Percentiles rank a stretch among this genome's conserved stretches.
Conservation (phyloP, 2,329 filamentous ascomycete genomes). For the Colletotrichum sidae region DNA sequence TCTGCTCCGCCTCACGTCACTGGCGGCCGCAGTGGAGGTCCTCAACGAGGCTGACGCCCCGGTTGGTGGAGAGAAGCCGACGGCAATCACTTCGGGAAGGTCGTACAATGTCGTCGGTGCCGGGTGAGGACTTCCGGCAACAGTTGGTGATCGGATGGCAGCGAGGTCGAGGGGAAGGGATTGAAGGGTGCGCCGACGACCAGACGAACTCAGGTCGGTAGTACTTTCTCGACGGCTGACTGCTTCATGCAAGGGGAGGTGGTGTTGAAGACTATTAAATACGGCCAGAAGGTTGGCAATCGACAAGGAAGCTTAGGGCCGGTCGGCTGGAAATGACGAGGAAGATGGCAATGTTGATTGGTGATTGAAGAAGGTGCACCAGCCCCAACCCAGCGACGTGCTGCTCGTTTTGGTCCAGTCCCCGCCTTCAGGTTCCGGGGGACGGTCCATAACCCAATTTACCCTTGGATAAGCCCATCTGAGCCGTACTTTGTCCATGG, state of each 20-base stretch:
- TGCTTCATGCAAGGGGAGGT: constrained; percentile 10
- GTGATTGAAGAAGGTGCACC: constrained; percentile 1
- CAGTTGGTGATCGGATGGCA: constrained; percentile 18
- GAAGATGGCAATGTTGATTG: neutral
- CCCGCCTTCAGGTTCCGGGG: constrained; percentile 26
- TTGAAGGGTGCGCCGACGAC: constrained; percentile 10
- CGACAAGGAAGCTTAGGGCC: constrained; percentile 5
- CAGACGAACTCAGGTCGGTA: constrained; percentile 26
- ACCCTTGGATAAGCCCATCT: constrained; percentile 24
- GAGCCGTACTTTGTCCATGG: constrained; percentile 7
- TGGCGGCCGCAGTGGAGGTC: constrained; percentile 22
- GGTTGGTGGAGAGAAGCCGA: constrained; percentile 7
- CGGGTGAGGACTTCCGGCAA: constrained; percentile 13
- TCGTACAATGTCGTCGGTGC: neutral
- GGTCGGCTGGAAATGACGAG: neutral
- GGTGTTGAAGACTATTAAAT: constrained; percentile 25
- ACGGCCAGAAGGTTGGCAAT: constrained; percentile 9
- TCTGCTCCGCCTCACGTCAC: constrained; percentile 34
- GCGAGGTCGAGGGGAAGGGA: constrained; percentile 16
- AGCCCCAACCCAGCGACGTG: constrained; percentile 30
- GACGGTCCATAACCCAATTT: neutral
- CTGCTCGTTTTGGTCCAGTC: constrained; percentile 25
- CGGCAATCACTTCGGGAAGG: constrained; percentile 20
- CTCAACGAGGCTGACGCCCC: neutral
- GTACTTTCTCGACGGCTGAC: neutral